A percentile compares a stretch with the other conserved stretches of the same genome.
These are phyloP conservation scores for Clitocybe nebularis DNA, from an alignment of 1,284 basidiomycete genomes.

Conservation along the genomic window DNA sequence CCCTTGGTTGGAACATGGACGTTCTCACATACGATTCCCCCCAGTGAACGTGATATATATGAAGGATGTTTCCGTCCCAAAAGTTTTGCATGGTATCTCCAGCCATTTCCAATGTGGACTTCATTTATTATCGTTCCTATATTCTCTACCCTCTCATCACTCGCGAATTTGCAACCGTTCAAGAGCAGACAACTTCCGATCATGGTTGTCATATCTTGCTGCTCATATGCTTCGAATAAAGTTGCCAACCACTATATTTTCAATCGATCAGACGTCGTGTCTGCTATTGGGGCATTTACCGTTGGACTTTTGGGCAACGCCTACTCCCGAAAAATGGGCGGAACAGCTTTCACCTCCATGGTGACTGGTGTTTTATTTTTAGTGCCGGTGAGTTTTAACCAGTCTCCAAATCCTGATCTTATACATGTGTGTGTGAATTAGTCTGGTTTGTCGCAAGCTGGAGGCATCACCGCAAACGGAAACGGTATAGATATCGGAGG, in stretches of 20 bases:
- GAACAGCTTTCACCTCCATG: constrained; percentile 88
- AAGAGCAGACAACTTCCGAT: constrained; percentile 69
- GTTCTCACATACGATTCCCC: constrained; percentile 56
- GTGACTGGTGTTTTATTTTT: constrained; percentile 84
- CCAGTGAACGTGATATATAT: constrained; percentile 42
- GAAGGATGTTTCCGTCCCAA: constrained; percentile 69
- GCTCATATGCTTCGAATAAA: constrained; percentile 74
- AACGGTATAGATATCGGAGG: constrained; percentile 73
- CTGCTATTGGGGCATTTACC: constrained; percentile 83
- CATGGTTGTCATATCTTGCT: constrained; percentile 84
- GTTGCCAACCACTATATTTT: constrained; percentile 82
- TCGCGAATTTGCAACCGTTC: constrained; percentile 76
- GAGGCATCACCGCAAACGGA: constrained; percentile 69
- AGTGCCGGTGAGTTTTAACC: constrained; percentile 58
- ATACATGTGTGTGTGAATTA: constrained; percentile 26
- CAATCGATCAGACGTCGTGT: constrained; percentile 80
- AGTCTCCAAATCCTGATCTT: constrained; percentile 1
- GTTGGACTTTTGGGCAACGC: constrained; percentile 80
- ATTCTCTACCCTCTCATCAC: constrained; percentile 73
- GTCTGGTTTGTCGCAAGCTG: constrained; percentile 85
- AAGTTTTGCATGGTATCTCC: constrained; percentile 71
- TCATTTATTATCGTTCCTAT: constrained; percentile 76
- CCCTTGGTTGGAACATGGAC: constrained; percentile 71
- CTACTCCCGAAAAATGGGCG: constrained; percentile 83
- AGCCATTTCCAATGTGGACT: constrained; percentile 74